Conservation (phyloP, 257 asterid species). For the Solanum sitiens region DNA sequence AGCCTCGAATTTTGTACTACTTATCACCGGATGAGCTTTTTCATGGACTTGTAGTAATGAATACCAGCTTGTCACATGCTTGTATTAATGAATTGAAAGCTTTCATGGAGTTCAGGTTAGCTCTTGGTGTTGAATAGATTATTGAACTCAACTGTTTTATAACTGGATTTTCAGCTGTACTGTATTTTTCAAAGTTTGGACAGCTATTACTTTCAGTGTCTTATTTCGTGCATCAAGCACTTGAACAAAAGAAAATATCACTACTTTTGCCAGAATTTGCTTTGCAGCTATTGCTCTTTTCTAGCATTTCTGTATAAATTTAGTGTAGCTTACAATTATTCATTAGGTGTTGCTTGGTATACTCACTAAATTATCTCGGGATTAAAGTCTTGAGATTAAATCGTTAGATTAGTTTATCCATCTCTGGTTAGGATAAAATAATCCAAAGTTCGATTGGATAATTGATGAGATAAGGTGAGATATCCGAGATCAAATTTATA, state of each 20-base stretch:
- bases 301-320: background rate
- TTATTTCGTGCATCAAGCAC: background rate
- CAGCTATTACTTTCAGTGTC: background rate
- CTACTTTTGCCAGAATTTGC: background rate
- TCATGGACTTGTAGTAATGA: background rate
- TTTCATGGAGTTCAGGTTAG: background rate
- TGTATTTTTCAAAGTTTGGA: background rate
- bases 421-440: background rate
- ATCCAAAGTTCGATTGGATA: background rate
- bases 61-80: background rate
- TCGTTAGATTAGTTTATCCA: background rate
- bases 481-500: background rate
- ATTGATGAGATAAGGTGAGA: background rate
- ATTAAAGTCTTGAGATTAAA: background rate
- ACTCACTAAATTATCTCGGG: too few species aligned
- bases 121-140: background rate
- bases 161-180: background rate
- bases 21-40: background rate
- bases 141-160: background rate
- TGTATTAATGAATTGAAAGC: background rate
- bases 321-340: background rate
- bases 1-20: background rate
- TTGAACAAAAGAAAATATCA: background rate
- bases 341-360: background rate
- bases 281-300: background rate